Conservation (phyloP, 2,329 filamentous ascomycete species). For the Penicillium sp. region DNA sequence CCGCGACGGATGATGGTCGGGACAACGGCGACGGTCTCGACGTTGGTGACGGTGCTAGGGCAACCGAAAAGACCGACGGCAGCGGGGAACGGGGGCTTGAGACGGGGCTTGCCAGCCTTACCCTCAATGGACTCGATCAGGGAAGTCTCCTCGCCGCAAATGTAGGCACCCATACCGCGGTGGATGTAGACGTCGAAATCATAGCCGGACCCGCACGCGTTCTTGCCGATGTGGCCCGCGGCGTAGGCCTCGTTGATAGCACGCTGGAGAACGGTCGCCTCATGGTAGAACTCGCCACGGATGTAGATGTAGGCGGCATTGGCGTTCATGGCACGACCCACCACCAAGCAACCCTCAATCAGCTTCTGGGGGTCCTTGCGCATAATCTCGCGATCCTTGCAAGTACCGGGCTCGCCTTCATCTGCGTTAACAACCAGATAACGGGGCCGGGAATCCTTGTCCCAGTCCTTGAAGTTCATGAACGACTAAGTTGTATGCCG, state of each 20-base stretch:
- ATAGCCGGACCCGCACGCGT: constrained; percentile 93
- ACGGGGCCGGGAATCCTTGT: constrained; percentile 91
- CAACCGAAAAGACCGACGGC: constrained; percentile 97
- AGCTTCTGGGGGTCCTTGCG: constrained; percentile 99
- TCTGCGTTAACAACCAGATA: constrained; percentile 98
- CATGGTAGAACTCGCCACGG: constrained; percentile 94
- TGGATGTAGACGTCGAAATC: constrained; percentile 97
- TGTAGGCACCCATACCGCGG: constrained; percentile 94
- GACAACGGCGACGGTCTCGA: constrained; percentile 92
- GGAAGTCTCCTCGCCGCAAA: constrained; percentile 97
- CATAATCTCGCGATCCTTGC: constrained; percentile 99
- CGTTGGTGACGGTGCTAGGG: constrained; percentile 95
- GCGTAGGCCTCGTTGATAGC: constrained; percentile 98
- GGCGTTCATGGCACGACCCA: constrained; percentile 97
- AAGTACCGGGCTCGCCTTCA: constrained; percentile 96
- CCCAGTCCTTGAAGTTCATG: constrained; percentile 99
- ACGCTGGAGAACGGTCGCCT: constrained; percentile 85
- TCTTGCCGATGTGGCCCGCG: constrained; percentile 93
- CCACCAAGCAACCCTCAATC: constrained; percentile 91
- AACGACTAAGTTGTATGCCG: constrained; percentile 64
- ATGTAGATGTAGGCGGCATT: constrained; percentile 99
- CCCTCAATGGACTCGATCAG: constrained; percentile 97
- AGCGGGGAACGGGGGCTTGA: constrained; percentile 98
- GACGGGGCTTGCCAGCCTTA: constrained; percentile 95
- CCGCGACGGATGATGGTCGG: constrained; percentile 94